A percentile compares a stretch with the other conserved stretches of the same genome.
These are phyloP conservation scores for Plasmopara muralis DNA, from an alignment of 352 stramenopile genomes.

Conservation along the genomic window DNA sequence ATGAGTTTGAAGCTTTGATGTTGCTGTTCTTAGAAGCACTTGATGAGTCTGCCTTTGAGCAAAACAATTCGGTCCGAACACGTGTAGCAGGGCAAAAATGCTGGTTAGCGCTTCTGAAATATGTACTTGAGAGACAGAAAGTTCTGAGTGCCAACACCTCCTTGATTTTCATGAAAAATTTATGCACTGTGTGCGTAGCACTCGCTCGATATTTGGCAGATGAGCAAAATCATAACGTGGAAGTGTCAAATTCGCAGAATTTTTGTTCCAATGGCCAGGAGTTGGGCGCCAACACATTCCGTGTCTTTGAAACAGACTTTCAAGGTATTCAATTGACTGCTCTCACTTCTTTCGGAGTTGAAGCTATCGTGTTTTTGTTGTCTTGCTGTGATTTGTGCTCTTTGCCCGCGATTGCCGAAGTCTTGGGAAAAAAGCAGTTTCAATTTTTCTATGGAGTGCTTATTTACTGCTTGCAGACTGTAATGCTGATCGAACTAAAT, in stretches of 20 bases:
- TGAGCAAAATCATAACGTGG: constrained; percentile 38
- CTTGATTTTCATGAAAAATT: constrained; percentile 46
- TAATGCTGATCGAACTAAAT: constrained; percentile 49
- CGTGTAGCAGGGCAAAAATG: constrained; percentile 36
- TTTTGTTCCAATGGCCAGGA: background rate
- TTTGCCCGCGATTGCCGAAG: constrained; percentile 25
- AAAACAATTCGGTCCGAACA: constrained; percentile 1
- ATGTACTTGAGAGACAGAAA: constrained; percentile 41
- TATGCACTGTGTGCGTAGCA: constrained; percentile 43
- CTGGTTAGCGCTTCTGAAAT: constrained; percentile 56
- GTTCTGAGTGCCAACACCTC: constrained; percentile 38
- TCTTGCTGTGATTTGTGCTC: constrained; percentile 36
- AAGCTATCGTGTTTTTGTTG: constrained; percentile 47
- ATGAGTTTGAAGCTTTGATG: constrained; percentile 57
- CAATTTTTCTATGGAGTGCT: constrained; percentile 69
- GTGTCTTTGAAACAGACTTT: background rate
- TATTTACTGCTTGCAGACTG: constrained; percentile 54
- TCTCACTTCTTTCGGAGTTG: constrained; percentile 42
- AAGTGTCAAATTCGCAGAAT: background rate
- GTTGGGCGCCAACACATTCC: background rate
- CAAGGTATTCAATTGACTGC: background rate
- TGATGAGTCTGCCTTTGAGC: constrained; percentile 26
- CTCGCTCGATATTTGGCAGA: constrained; percentile 50
- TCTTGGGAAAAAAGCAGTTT: constrained; percentile 46
- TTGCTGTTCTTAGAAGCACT: constrained; percentile 58